Base-by-base conservation (phyloP, 2,329 filamentous ascomycete species). In the Arthrocladium fulminans region DNA sequence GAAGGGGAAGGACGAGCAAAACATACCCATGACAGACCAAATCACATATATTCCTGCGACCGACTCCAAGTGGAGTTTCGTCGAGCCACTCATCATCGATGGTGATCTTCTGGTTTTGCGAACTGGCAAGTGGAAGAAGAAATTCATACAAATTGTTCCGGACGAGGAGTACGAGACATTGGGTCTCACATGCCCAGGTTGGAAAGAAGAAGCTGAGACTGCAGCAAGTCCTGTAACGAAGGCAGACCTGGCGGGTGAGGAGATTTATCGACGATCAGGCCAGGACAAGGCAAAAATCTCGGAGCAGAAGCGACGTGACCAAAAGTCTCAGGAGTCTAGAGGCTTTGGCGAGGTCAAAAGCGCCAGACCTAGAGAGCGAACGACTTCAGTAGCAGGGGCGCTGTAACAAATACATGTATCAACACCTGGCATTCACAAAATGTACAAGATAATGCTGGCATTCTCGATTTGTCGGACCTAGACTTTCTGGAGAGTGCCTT, bases 61-160 rank as follows among this genome's bases (percentile, higher is more conserved):
- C 32, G 48, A 47, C 1, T n/a, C 49, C 9, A 58, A 67, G 2
- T 71, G 70, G 63, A 57, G 61, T 1, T 67, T 70, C 40, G 72
- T 72, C 0, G 60, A 72, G 13, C 66, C 73, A 15, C 76, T 70
- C 47, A 62, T 80, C 29, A 61, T 78, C 4, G 70, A 75, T 22
- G 72, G 65, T 23, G 65, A 72, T 1, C 59, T 75, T 2, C 55
- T 83, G n/a, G 69, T 81, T 7, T 54, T 82, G 8, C 67, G 76
- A 51, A 57, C 73, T 1, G 79, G 79, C 6, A 83, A 83, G 59
- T 79, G 75, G 70, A 80, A 76, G 57, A 67, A 81, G 29, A 75
- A 75, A 56, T 65, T 80, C 19, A 68, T 81, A 24, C 70, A 72
- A 39, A 68, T 82, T 35, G 62, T 81, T 3, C 65, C 67, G 10